A percentile compares a stretch with the other conserved stretches of the same genome.
Conservation (phyloP, 768 basidiomycete genomes). For the Russula sp. region DNA sequence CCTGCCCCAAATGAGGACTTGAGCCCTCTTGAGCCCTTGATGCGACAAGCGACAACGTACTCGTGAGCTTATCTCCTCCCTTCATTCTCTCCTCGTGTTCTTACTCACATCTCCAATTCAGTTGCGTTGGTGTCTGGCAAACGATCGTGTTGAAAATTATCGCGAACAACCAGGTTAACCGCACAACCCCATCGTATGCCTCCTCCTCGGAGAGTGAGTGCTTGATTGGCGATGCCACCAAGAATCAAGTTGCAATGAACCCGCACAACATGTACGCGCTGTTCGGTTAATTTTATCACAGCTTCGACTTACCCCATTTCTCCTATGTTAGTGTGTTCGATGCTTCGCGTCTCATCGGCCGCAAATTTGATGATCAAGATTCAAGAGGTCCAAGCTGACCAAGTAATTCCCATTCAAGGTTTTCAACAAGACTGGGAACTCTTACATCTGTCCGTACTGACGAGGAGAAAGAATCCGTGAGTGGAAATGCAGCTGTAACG, state of each 20-base stretch:
- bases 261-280: constrained; percentile 77
- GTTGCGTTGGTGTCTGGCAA: constrained; percentile 99
- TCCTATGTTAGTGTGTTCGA: constrained; percentile 74
- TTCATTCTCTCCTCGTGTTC: constrained; percentile 6
- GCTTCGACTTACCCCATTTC: constrained; percentile 30
- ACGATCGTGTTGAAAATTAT: constrained; percentile 99
- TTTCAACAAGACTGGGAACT: constrained; percentile 82
- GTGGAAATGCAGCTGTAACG: constrained; percentile 31
- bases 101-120: constrained; percentile 35
- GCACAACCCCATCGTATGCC: constrained; percentile 94
- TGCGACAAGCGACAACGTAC: no score
- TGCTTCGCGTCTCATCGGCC: constrained; percentile 96
- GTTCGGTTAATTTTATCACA: background rate
- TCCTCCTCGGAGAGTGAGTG: constrained; percentile 94
- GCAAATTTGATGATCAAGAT: constrained; percentile 82
- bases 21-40: no score
- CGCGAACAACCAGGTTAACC: constrained; percentile 92
- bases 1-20: no score
- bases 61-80: constrained; percentile 52
- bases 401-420: constrained; percentile 96
- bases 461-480: constrained; percentile 90
- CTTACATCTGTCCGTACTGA: constrained; percentile 86
- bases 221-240: constrained; percentile 98
- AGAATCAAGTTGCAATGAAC: constrained; percentile 99
- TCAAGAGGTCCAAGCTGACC: constrained; percentile 80